phyloP scores from a whole-genome alignment of 2,329 filamentous ascomycete genomes.

The Macrophomina tecta region DNA sequence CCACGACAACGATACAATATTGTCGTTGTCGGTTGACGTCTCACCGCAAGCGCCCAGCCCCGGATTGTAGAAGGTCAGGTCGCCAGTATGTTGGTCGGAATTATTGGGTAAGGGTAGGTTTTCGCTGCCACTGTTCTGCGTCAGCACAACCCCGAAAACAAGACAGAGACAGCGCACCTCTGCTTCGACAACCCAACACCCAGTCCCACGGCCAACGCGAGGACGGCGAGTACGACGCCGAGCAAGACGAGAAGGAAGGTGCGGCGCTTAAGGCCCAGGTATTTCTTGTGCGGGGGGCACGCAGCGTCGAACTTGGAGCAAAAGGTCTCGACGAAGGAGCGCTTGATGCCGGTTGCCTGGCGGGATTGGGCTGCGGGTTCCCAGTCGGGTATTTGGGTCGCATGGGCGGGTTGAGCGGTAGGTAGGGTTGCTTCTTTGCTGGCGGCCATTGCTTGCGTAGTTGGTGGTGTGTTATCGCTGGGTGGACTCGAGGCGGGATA shows the following conservation, averaged over 20 bases:
- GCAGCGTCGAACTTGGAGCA: conserved; percentile 15
- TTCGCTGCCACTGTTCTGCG: not conserved
- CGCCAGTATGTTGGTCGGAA: conserved; percentile 52
- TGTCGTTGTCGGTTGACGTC: conserved; percentile 59
- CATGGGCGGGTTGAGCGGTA: not conserved
- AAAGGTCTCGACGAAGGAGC: conserved; percentile 1
- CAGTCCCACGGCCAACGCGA: conserved; percentile 18
- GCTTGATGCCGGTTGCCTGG: not conserved
- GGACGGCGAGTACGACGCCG: conserved; percentile 4
- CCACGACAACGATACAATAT: conserved; percentile 71
- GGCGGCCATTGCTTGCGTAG: not conserved
- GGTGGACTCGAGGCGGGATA: not conserved
- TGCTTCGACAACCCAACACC: conserved; percentile 11
- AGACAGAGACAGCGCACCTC: not conserved
- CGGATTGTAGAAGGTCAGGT: conserved; percentile 73
- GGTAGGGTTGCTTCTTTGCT: conserved; percentile 8
- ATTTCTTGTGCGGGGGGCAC: conserved; percentile 4
- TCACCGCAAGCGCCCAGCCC: conserved; percentile 73
- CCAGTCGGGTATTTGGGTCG: conserved; percentile 25
- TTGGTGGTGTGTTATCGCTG: conserved; percentile 10
- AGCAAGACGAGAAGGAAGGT: conserved; percentile 14
- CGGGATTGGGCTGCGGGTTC: conserved; percentile 12
- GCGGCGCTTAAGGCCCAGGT: conserved; percentile 16
- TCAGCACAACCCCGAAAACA: not conserved
- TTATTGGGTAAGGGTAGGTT: conserved; percentile 24